phyloP scores from a whole-genome alignment of 164 flowering plant genomes.

The Aristolochia fimbriata region DNA sequence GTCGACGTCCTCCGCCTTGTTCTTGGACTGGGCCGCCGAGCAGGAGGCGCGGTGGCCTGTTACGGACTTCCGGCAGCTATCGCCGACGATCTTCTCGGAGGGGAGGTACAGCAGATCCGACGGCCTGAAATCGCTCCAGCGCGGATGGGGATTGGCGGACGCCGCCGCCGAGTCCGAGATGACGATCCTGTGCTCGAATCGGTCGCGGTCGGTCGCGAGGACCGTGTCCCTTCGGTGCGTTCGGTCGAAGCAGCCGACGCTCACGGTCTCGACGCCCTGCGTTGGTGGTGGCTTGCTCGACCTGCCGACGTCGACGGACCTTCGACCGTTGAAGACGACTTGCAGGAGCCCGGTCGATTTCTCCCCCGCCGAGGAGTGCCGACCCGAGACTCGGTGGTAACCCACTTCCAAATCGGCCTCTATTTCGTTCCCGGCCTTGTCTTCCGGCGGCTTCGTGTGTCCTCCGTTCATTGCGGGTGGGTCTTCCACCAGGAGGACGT shows the following conservation, averaged over 20 bases:
- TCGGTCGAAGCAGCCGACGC: constrained; percentile 38
- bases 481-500: constrained; percentile 43
- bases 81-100: constrained; percentile 61
- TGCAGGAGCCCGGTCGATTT: constrained; percentile 16
- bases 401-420: neutral
- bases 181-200: constrained; percentile 64
- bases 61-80: constrained; percentile 22
- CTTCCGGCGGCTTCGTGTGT: too few species aligned
- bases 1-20: constrained; percentile 26
- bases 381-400: constrained; percentile 30
- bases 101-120: constrained; percentile 57
- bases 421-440: neutral
- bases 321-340: constrained; percentile 7
- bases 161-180: constrained; percentile 19
- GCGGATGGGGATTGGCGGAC: constrained; percentile 15
- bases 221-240: constrained; percentile 49
- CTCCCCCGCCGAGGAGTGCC: constrained; percentile 78
- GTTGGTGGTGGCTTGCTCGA: neutral
- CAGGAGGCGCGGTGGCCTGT: constrained; percentile 12
- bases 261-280: constrained; percentile 2
- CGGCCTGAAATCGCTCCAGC: constrained; percentile 80
- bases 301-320: constrained; percentile 24
- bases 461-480: neutral
- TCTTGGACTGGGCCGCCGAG: constrained; percentile 6
- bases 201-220: constrained; percentile 21